These are phyloP conservation scores for Betula pendula DNA, from an alignment of 306 rosid genomes.

Conservation along the genomic window DNA sequence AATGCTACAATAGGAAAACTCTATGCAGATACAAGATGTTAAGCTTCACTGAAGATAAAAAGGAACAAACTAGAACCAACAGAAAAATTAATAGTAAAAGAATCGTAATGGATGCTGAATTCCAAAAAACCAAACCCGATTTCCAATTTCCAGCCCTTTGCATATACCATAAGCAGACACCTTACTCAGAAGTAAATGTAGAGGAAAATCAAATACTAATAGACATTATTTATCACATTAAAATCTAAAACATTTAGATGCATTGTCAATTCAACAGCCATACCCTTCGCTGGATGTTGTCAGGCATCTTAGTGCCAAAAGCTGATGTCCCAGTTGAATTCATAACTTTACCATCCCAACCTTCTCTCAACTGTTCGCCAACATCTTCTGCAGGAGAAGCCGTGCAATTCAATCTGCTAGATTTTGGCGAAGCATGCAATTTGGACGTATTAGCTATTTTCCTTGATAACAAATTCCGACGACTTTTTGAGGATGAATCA, in stretches of 20 bases:
- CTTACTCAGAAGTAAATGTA: neutral
- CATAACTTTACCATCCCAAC: slow-evolving; percentile 62
- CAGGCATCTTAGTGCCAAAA: slow-evolving; percentile 65
- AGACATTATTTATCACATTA: slow-evolving; percentile 24
- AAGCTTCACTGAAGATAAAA: neutral
- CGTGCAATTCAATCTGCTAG: slow-evolving; percentile 62
- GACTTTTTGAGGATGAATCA: slow-evolving; percentile 58
- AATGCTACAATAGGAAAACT: neutral
- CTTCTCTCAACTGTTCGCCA: slow-evolving; percentile 60
- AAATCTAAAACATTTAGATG: slow-evolving; percentile 7
- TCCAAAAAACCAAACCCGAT: neutral
- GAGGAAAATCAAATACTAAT: slow-evolving; percentile 3
- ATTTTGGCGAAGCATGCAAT: slow-evolving; percentile 66
- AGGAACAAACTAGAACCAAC: neutral
- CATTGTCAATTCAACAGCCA: slow-evolving; percentile 16
- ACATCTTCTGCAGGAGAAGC: slow-evolving; percentile 62
- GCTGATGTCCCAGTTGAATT: slow-evolving; percentile 56
- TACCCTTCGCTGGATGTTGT: slow-evolving; percentile 85
- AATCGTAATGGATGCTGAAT: neutral
- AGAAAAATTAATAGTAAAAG: neutral
- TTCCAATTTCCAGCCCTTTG: neutral
- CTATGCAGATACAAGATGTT: neutral
- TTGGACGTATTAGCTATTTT: slow-evolving; percentile 61
- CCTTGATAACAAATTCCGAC: slow-evolving; percentile 67
- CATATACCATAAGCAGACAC: neutral